Percentiles rank a stretch among this genome's conserved stretches.
Evolutionary conservation across 2,329 filamentous ascomycete species (phyloP).

Genomic region (Ceratocystis eucalypticola): DNA sequence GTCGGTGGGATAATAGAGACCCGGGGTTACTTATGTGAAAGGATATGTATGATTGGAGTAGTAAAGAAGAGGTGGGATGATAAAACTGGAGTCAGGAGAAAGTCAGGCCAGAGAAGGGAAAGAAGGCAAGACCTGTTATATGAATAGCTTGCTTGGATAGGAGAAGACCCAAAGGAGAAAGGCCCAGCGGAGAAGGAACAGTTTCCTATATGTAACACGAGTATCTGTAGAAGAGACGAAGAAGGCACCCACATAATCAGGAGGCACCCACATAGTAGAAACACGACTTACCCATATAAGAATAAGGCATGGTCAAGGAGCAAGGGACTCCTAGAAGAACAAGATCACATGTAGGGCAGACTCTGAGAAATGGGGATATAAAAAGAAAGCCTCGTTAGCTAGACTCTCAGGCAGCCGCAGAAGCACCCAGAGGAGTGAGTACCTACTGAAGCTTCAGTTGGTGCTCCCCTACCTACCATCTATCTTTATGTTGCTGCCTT

Average conservation of each 20-base stretch:
- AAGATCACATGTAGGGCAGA: not conserved
- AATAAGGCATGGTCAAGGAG: not conserved
- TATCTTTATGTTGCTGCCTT: constrained; percentile 1
- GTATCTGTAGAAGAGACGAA: not conserved
- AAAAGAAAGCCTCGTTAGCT: not conserved
- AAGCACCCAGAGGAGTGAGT: not conserved
- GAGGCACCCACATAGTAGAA: not conserved
- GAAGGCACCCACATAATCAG: not conserved
- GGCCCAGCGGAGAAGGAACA: not conserved
- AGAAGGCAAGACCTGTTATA: not conserved
- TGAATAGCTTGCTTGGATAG: not conserved
- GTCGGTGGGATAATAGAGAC: not conserved
- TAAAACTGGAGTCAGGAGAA: not conserved
- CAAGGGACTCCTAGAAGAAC: not conserved
- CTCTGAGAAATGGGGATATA: not conserved
- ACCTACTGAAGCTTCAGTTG: not conserved
- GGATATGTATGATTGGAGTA: not conserved
- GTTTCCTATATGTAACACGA: not conserved
- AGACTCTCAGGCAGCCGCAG: not conserved
- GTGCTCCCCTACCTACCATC: not conserved
- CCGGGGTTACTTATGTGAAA: not conserved
- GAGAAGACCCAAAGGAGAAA: not conserved
- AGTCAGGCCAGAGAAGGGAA: not conserved
- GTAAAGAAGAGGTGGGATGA: not conserved
- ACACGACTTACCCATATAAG: not conserved